These are phyloP conservation scores for Botrytis galanthina DNA, from an alignment of 2,329 filamentous ascomycete species.

Conservation along the genomic window DNA sequence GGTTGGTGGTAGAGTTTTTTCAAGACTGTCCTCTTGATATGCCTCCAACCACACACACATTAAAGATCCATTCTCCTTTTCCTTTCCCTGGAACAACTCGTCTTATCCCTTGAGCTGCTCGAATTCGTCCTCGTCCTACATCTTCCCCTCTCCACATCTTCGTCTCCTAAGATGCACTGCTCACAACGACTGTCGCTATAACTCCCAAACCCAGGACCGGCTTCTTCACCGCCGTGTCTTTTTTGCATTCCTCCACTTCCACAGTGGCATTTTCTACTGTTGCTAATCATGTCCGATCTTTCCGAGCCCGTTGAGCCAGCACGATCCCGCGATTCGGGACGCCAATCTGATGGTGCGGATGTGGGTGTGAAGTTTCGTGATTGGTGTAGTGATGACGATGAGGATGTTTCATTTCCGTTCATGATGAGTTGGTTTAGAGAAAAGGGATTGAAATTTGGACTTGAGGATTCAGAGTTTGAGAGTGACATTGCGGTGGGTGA, in stretches of 20 bases:
- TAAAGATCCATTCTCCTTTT: constrained; percentile 1
- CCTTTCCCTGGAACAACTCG: constrained; percentile 4
- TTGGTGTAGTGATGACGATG: not conserved
- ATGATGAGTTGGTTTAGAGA: constrained; percentile 17
- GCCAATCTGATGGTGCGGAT: constrained; percentile 13
- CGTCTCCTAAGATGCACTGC: not conserved
- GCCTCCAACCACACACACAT: not conserved
- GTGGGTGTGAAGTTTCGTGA: not conserved
- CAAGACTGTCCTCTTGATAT: not conserved
- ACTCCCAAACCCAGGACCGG: not conserved
- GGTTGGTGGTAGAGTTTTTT: not conserved
- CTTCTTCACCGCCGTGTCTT: not conserved
- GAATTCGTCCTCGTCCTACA: constrained; percentile 14
- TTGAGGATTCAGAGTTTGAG: not conserved
- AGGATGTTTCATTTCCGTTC: not conserved
- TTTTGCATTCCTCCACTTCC: not conserved
- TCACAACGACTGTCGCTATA: not conserved
- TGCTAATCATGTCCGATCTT: not conserved
- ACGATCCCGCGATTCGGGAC: not conserved
- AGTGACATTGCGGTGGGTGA: constrained; percentile 12
- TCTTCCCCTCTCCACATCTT: constrained; percentile 7
- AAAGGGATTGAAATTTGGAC: not conserved
- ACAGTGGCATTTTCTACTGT: not conserved
- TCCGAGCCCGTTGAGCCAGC: not conserved
- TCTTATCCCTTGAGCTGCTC: constrained; percentile 5